Evolutionary conservation across 768 basidiomycete genomes (phyloP).

Genomic region (Lepiota subincarnata): DNA sequence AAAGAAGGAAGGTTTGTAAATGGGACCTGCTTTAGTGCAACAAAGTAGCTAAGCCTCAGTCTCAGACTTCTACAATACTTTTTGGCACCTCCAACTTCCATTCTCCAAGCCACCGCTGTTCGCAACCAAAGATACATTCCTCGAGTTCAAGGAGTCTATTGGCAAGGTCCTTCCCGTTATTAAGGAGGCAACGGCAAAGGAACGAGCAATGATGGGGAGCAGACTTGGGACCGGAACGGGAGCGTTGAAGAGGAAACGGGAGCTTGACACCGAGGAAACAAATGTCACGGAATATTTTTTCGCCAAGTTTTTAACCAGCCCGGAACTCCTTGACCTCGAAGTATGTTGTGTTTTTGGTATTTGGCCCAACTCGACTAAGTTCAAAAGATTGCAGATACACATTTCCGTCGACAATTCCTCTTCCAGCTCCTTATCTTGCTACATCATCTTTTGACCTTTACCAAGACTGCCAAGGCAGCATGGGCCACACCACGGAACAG

Average conservation of each 20-base stretch:
- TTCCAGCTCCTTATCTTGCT: slow-evolving; percentile 82
- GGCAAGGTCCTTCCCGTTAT: slow-evolving; percentile 74
- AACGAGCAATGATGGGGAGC: slow-evolving; percentile 80
- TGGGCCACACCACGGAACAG: slow-evolving; percentile 68
- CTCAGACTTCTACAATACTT: slow-evolving; percentile 77
- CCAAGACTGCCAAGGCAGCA: slow-evolving; percentile 55
- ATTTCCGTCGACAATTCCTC: slow-evolving; percentile 90
- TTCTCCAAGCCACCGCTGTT: slow-evolving; percentile 82
- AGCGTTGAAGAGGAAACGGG: slow-evolving; percentile 62
- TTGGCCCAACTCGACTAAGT: slow-evolving; percentile 11
- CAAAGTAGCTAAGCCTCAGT: background rate
- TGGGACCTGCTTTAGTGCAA: background rate
- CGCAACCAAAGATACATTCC: slow-evolving; percentile 48
- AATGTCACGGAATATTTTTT: slow-evolving; percentile 79
- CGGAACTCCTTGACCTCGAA: slow-evolving; percentile 84
- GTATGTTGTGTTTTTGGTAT: slow-evolving; percentile 33
- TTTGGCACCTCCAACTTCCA: slow-evolving; percentile 85
- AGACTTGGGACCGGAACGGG: slow-evolving; percentile 44
- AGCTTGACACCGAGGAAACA: slow-evolving; percentile 50
- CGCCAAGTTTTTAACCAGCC: slow-evolving; percentile 88
- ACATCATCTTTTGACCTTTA: slow-evolving; percentile 70
- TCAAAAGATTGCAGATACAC: slow-evolving; percentile 76
- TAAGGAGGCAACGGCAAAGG: slow-evolving; percentile 82
- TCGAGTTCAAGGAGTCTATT: slow-evolving; percentile 66
- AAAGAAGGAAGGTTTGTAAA: slow-evolving; percentile 55